phyloP scores from a whole-genome alignment of 352 stramenopile species.

The Phytophthora fragariae region DNA sequence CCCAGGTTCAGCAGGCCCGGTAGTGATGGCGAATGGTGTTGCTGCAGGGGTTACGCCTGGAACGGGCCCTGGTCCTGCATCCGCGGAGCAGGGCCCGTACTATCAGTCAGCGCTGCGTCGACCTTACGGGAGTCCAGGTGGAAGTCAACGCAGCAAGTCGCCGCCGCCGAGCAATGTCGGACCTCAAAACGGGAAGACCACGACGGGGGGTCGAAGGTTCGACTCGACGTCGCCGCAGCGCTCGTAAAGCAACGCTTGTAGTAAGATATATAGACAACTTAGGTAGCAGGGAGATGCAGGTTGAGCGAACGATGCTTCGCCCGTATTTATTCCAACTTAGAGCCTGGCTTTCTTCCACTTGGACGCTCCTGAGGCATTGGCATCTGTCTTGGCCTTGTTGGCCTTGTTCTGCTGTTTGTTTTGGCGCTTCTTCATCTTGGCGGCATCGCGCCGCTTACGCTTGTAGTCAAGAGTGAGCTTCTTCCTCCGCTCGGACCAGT shows the following conservation, averaged over 20 bases:
- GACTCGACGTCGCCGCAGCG: constrained; percentile 29
- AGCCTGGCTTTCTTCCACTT: constrained; percentile 46
- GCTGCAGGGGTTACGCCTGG: not conserved
- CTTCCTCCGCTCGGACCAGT: constrained; percentile 71
- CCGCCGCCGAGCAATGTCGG: constrained; percentile 22
- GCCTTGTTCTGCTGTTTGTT: constrained; percentile 60
- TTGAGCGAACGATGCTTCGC: constrained; percentile 25
- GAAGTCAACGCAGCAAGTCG: constrained; percentile 36
- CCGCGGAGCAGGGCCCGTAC: constrained; percentile 20
- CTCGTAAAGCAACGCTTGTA: constrained; percentile 19
- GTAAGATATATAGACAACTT: constrained; percentile 42
- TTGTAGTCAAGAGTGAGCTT: constrained; percentile 86
- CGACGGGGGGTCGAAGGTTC: constrained; percentile 17
- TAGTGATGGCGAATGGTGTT: constrained; percentile 27
- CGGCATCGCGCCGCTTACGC: constrained; percentile 77
- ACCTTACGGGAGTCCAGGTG: constrained; percentile 32
- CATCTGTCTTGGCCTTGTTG: constrained; percentile 33
- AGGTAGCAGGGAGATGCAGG: constrained; percentile 30
- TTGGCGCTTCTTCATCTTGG: constrained; percentile 81
- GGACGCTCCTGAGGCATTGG: not conserved
- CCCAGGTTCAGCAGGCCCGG: constrained; percentile 6
- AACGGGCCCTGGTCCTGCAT: not conserved
- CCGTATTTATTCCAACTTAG: constrained; percentile 52
- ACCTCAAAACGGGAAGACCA: constrained; percentile 24
- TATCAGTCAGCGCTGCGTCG: constrained; percentile 23